Evolutionary conservation across 768 basidiomycete genomes (phyloP), one percentile per base, ranked within the genome.

Genomic region (Mycena floridula): DNA sequence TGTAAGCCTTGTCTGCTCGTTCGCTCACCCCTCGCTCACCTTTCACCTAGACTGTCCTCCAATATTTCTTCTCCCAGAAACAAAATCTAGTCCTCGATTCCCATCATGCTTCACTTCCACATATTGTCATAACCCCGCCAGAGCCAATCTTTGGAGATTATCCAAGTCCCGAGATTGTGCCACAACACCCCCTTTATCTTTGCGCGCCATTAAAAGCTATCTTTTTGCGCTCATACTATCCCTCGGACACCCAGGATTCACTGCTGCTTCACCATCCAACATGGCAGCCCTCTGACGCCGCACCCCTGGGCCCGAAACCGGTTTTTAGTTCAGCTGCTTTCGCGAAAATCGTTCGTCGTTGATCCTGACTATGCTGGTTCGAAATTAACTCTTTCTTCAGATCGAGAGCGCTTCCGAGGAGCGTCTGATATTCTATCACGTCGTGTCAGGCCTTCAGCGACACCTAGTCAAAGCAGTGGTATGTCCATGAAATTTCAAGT

Each of bases 61-160:
- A n/a, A n/a, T n/a, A n/a, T 46, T 4, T 37, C 43, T 56, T 20
- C 50, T 47, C 18, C 42, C 40, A 9, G 50, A 55, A 16, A 47
- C 54, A 57, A 11, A 70, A 70, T 46, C 58, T 77, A 11, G 66
- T 77, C 20, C 46, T 77, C 11, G 72, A 76, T 44, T 77, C 75
- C 20, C 44, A 54, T 16, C 43, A 44, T 44, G 72, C 74, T 5
- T 48, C 66, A 6, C 28, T 60, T 1, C 78, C 78, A 0, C 74
- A 76, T 55, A 74, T 81, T 43, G 74, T 77, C 40, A 68, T 80
- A 37, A 73, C 75, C n/a, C 67, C 70, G 28, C 66, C 70, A 41
- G 59, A 64, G 44, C 65, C 71, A 36, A 52, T 49, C 2, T 58
- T 59, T 50, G 60, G 68, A 25, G 69, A 68, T 44, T 57, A 60